Evolutionary conservation across 2,329 filamentous ascomycete genomes (phyloP).

Genomic region (Arthrobotrys iridis): DNA sequence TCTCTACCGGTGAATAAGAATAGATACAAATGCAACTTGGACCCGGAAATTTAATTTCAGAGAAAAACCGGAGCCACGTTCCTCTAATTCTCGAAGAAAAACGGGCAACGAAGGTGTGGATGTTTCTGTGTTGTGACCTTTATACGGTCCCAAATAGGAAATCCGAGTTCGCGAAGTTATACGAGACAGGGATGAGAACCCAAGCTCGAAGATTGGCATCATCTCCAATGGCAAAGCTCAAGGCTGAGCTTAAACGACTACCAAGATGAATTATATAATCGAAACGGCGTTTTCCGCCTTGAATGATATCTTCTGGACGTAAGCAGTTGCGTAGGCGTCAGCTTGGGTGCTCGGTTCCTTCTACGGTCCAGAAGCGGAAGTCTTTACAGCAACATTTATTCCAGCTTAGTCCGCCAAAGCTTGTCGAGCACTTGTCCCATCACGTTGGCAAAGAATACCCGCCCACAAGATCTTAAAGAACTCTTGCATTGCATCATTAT

Average conservation of each 20-base stretch:
- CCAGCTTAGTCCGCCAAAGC: slow-evolving; percentile 16
- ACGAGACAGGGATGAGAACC: slow-evolving; percentile 9
- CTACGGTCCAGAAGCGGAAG: slow-evolving; percentile 11
- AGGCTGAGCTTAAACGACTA: slow-evolving; percentile 27
- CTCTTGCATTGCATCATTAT: slow-evolving; percentile 13
- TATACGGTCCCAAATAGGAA: slow-evolving; percentile 49
- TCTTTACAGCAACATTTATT: slow-evolving; percentile 28
- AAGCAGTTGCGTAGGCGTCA: slow-evolving; percentile 26
- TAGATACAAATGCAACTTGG: slow-evolving; percentile 5
- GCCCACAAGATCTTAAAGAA: neutral
- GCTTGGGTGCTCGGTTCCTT: neutral
- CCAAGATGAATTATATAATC: slow-evolving; percentile 10
- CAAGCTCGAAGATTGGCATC: neutral
- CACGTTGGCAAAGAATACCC: neutral
- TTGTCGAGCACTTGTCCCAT: neutral
- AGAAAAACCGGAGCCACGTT: neutral
- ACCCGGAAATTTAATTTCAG: slow-evolving; percentile 16
- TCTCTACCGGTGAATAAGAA: slow-evolving; percentile 11
- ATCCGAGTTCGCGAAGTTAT: slow-evolving; percentile 21
- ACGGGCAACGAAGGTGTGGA: neutral
- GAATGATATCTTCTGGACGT: slow-evolving; percentile 10
- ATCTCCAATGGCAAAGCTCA: slow-evolving; percentile 3
- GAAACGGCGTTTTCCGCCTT: slow-evolving; percentile 14
- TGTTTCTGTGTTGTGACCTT: slow-evolving; percentile 26
- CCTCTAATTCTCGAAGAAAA: neutral